These are phyloP conservation scores for Phalaenopsis equestris DNA, from an alignment of 106 monocot species.

Conservation along the genomic window DNA sequence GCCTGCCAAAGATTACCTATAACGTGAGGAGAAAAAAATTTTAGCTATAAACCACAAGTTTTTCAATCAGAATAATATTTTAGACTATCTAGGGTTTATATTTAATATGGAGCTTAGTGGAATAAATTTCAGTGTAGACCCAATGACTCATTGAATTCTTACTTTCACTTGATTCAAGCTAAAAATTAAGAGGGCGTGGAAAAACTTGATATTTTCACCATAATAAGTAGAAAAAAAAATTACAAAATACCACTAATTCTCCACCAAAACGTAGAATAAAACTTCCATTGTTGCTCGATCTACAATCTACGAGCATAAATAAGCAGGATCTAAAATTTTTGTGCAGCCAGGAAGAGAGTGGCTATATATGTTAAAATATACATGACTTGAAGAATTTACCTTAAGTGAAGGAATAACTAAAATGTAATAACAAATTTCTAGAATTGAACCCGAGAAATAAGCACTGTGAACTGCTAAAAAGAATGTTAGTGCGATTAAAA, in stretches of 20 bases:
- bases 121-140: not conserved
- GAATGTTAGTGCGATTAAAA: not conserved
- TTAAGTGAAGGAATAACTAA: not conserved
- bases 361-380: not conserved
- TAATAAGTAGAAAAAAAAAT: too few relatives aligned
- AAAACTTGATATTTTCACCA: too few relatives aligned
- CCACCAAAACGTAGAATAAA: too few relatives aligned
- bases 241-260: too few relatives aligned
- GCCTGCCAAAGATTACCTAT: slow-evolving; percentile 84
- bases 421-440: too few relatives aligned
- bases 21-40: not conserved
- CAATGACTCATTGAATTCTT: too few relatives aligned
- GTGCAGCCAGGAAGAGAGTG: not conserved
- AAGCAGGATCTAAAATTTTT: not conserved
- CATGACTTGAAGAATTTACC: not conserved
- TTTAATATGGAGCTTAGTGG: not conserved
- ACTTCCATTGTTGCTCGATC: not conserved
- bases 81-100: not conserved
- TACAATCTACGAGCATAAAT: not conserved
- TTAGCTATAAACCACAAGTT: not conserved
- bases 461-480: not conserved
- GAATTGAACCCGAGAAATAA: not conserved
- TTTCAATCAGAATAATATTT: too few relatives aligned
- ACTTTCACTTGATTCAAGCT: too few relatives aligned
- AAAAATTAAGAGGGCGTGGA: too few relatives aligned